Evolutionary conservation across 2,329 filamentous ascomycete genomes (phyloP).

Genomic region (Rhynchosporium graminicola): DNA sequence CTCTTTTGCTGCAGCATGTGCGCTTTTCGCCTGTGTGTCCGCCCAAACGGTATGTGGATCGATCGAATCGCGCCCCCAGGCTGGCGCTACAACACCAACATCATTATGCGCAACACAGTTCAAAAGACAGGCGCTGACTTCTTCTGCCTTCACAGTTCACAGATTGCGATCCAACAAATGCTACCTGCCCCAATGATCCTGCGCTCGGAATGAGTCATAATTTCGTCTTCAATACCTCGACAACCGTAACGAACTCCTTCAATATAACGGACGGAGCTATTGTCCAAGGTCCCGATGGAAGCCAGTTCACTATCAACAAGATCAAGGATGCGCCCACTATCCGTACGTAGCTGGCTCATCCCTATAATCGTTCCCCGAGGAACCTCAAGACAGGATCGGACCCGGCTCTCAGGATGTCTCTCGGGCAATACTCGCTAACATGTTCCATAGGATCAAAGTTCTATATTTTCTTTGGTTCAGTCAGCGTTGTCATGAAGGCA

Average conservation of each 20-base stretch:
- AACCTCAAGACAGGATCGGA: not conserved
- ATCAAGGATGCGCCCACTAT: constrained; percentile 78
- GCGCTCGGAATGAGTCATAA: constrained; percentile 66
- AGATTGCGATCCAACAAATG: constrained; percentile 74
- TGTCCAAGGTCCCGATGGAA: constrained; percentile 62
- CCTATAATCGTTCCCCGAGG: no score
- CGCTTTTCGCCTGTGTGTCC: constrained; percentile 45
- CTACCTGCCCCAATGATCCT: constrained; percentile 67
- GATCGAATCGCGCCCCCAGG: not conserved
- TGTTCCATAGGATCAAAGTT: constrained; percentile 60
- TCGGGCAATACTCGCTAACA: not conserved
- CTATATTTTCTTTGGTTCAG: constrained; percentile 83
- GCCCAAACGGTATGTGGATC: constrained; percentile 58
- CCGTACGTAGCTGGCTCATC: constrained; percentile 31
- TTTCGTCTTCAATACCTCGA: constrained; percentile 61
- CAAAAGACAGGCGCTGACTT: not conserved
- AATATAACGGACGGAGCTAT: constrained; percentile 68
- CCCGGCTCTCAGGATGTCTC: not conserved
- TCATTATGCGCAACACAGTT: no score
- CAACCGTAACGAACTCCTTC: constrained; percentile 62
- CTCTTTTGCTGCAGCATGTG: constrained; percentile 28
- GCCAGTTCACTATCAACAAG: constrained; percentile 69
- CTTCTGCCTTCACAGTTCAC: constrained; percentile 54
- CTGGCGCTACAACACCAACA: no score
- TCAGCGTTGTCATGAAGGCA: constrained; percentile 77